These are phyloP conservation scores for Fusarium sp. DNA, from an alignment of 2,329 filamentous ascomycete genomes.

Conservation along the genomic window DNA sequence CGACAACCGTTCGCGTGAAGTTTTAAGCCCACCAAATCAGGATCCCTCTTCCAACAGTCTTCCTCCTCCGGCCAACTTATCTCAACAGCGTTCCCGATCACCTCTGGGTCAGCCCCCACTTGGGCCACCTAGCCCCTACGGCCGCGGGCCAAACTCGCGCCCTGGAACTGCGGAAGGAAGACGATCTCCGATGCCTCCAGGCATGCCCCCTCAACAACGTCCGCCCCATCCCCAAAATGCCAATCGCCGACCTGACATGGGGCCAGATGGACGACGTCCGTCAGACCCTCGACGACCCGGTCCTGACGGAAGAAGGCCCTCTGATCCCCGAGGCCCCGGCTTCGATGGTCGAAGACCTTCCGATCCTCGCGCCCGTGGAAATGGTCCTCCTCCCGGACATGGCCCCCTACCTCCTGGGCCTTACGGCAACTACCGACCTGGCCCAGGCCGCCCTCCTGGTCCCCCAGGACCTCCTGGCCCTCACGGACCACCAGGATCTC, in stretches of 20 bases:
- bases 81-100: conserved; percentile 58
- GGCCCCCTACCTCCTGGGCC: conserved; percentile 37
- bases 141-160: conserved; percentile 49
- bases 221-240: conserved; percentile 48
- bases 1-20: conserved; percentile 65
- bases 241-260: conserved; percentile 46
- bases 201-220: conserved; percentile 44
- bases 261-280: conserved; percentile 31
- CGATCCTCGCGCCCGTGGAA: conserved; percentile 34
- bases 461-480: conserved; percentile 45
- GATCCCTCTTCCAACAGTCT: conserved; percentile 53
- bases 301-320: conserved; percentile 39
- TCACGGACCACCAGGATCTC: conserved; percentile 42
- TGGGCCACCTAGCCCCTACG: conserved; percentile 50
- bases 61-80: conserved; percentile 56
- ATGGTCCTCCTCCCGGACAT: conserved; percentile 37
- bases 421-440: conserved; percentile 40
- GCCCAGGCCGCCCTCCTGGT: conserved; percentile 37
- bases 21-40: conserved; percentile 56
- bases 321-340: conserved; percentile 35
- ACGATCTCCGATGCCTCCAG: conserved; percentile 48
- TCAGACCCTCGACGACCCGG: conserved; percentile 31
- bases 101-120: conserved; percentile 55
- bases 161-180: conserved; percentile 50
- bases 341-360: conserved; percentile 36